A percentile compares a stretch with the other conserved stretches of the same genome.
Conservation (phyloP, 768 basidiomycete species). For the Mycena haematopus region DNA sequence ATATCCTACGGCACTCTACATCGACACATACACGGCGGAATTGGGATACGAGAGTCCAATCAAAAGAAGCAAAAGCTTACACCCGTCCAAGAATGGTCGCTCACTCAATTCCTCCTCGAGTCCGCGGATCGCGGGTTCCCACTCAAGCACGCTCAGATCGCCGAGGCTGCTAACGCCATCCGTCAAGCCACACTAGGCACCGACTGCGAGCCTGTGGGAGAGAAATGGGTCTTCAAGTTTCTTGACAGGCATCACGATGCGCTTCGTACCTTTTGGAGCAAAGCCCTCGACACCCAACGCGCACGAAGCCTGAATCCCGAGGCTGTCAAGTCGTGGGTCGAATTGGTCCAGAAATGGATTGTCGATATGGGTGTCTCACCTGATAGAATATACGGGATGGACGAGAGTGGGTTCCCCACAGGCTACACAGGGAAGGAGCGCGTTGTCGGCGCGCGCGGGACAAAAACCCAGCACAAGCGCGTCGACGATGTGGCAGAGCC, state of each 20-base stretch:
- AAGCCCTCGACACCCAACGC: constrained; percentile 39
- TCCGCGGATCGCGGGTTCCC: constrained; percentile 30
- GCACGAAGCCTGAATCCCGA: constrained; percentile 39
- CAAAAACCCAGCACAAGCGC: constrained; percentile 40
- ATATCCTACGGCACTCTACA: constrained; percentile 3
- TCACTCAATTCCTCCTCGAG: constrained; percentile 33
- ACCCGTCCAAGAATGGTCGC: constrained; percentile 7
- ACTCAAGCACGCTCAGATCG: constrained; percentile 18
- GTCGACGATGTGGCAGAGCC: no score
- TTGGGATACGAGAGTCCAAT: constrained; percentile 2
- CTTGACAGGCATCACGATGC: constrained; percentile 34
- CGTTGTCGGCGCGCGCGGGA: constrained; percentile 35
- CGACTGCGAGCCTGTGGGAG: constrained; percentile 22
- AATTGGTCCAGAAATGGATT: constrained; percentile 36
- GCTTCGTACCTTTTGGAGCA: constrained; percentile 40
- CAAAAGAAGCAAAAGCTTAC: constrained; percentile 4
- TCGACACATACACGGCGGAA: constrained; percentile 3
- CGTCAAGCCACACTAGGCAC: constrained; percentile 10
- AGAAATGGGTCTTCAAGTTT: constrained; percentile 35
- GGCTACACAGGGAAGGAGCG: constrained; percentile 32
- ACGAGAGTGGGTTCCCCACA: constrained; percentile 41
- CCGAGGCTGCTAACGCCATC: constrained; percentile 29
- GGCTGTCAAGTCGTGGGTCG: constrained; percentile 40
- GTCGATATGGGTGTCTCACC: constrained; percentile 33
- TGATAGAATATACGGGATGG: constrained; percentile 40